Percentiles rank a stretch among this genome's conserved stretches.
Evolutionary conservation across 495 filamentous ascomycete genomes (phyloP).

Genomic region (Daldinia childiae): DNA sequence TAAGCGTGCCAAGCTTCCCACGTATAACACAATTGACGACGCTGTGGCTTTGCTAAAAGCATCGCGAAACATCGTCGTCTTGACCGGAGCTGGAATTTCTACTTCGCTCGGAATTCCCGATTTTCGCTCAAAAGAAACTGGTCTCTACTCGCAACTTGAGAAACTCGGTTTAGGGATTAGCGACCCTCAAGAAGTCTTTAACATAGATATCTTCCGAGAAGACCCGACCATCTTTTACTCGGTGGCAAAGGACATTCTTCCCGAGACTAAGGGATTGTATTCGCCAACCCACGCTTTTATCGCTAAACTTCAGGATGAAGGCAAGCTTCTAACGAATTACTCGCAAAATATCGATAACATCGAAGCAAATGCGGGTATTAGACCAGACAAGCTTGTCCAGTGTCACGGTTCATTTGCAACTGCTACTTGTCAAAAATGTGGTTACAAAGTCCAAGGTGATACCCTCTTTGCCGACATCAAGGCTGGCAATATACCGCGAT

Average conservation of each 20-base stretch:
- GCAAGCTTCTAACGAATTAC: slow-evolving; percentile 94
- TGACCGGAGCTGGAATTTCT: slow-evolving; percentile 94
- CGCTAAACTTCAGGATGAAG: slow-evolving; percentile 87
- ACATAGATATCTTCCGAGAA: slow-evolving; percentile 83
- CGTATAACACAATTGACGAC: slow-evolving; percentile 89
- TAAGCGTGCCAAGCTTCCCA: slow-evolving; percentile 78
- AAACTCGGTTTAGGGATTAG: slow-evolving; percentile 69
- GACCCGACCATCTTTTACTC: slow-evolving; percentile 93
- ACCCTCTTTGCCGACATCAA: slow-evolving; percentile 81
- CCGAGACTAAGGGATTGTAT: slow-evolving; percentile 70
- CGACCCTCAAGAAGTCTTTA: slow-evolving; percentile 95
- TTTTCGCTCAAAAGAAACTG: slow-evolving; percentile 84
- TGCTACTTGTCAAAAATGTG: slow-evolving; percentile 87
- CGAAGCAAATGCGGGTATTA: slow-evolving; percentile 86
- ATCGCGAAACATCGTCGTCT: slow-evolving; percentile 85
- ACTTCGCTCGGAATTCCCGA: slow-evolving; percentile 91
- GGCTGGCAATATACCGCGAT: slow-evolving; percentile 73
- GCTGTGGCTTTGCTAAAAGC: slow-evolving; percentile 79
- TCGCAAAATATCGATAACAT: slow-evolving; percentile 99
- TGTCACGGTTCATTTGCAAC: slow-evolving; percentile 96
- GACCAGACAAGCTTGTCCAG: slow-evolving; percentile 85
- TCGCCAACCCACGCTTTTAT: slow-evolving; percentile 97
- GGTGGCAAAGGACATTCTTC: slow-evolving; percentile 89
- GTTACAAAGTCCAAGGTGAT: slow-evolving; percentile 76
- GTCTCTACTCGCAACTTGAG: slow-evolving; percentile 85